phyloP scores from a whole-genome alignment of 768 basidiomycete species.

The Lenzites betulinus region DNA sequence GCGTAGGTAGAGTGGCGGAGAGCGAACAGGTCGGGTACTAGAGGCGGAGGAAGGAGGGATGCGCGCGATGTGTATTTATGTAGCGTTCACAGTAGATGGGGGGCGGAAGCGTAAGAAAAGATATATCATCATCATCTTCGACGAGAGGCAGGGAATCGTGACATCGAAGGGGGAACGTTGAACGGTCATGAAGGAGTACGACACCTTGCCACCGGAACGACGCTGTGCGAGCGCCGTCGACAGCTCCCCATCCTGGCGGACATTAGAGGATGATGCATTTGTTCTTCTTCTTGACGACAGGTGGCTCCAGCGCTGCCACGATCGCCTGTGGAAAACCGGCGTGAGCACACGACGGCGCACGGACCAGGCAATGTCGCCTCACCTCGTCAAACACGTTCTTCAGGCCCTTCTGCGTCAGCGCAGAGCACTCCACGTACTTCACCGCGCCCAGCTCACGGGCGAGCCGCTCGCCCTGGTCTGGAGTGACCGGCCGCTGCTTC shows the following conservation, averaged over 20 bases:
- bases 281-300: constrained; percentile 77
- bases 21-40: not conserved
- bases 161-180: constrained; percentile 26
- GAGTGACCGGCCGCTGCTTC: constrained; percentile 91
- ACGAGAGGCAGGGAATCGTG: constrained; percentile 24
- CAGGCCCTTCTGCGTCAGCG: constrained; percentile 97
- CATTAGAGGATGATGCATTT: constrained; percentile 83
- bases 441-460: constrained; percentile 98
- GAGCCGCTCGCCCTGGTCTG: constrained; percentile 89
- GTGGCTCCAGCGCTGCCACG: constrained; percentile 97
- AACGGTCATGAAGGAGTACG: constrained; percentile 20
- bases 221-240: not conserved
- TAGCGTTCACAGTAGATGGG: constrained; percentile 23
- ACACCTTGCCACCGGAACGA: constrained; percentile 1
- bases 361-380: constrained; percentile 33
- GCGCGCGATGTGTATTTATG: constrained; percentile 22
- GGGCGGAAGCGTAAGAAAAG: constrained; percentile 21
- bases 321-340: constrained; percentile 66
- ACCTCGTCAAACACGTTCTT: constrained; percentile 99
- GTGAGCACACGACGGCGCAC: constrained; percentile 2
- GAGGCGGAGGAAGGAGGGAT: constrained; percentile 18
- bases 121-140: constrained; percentile 26
- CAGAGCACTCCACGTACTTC: constrained; percentile 99
- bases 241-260: constrained; percentile 33
- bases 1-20: constrained; percentile 4